Evolutionary conservation across 768 basidiomycete genomes (phyloP).

Genomic region (Termitomyces sp.): DNA sequence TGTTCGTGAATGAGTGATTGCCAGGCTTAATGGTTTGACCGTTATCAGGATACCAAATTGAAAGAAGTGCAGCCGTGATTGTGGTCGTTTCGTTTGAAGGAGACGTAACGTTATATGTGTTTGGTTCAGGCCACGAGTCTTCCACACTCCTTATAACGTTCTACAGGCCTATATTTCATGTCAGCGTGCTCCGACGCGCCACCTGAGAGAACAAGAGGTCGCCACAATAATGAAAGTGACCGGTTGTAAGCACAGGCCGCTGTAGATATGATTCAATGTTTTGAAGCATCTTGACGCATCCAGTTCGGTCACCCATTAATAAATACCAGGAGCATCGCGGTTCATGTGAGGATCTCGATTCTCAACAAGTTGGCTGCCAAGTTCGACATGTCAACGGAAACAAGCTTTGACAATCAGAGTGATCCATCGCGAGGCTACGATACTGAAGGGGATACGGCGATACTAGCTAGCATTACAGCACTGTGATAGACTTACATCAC

Average conservation of each 20-base stretch:
- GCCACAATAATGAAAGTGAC: background rate
- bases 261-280: background rate
- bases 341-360: background rate
- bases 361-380: background rate
- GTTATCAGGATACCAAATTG: background rate
- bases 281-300: background rate
- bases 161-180: background rate
- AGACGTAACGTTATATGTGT: conserved; percentile 11
- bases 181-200: background rate
- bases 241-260: background rate
- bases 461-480: background rate
- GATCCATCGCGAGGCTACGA: background rate
- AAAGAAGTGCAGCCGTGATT: background rate
- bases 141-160: conserved; percentile 5
- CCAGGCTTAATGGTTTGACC: too few species aligned
- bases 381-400: background rate
- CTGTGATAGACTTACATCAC: background rate
- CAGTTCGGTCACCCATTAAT: background rate
- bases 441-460: background rate
- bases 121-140: conserved; percentile 9
- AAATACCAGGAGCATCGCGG: background rate
- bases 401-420: background rate
- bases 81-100: background rate
- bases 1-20: too few species aligned
- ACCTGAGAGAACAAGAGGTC: background rate